Conservation (phyloP, 177 flowering plant species). For the Vitis hybrid region DNA sequence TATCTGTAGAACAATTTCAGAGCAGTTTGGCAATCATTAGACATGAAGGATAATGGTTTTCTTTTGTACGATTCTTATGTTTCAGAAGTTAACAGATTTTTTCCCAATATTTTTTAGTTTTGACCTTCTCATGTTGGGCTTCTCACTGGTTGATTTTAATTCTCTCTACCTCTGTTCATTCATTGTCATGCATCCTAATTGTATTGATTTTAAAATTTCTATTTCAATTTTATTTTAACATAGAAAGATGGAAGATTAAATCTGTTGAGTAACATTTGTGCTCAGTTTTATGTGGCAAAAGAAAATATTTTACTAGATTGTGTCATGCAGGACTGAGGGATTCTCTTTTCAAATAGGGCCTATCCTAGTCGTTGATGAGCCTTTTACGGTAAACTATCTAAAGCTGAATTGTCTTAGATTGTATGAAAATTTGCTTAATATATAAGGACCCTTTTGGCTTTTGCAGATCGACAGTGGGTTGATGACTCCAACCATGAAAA, state of each 20-base stretch:
- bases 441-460: too few relatives aligned
- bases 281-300: not conserved
- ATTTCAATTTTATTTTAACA: too few relatives aligned
- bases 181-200: too few relatives aligned
- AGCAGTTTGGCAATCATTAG: not conserved
- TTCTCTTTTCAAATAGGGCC: conserved; percentile 94
- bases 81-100: not conserved
- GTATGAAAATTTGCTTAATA: too few relatives aligned
- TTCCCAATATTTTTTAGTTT: too few relatives aligned
- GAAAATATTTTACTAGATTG: not conserved
- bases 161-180: too few relatives aligned
- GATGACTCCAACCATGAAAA: conserved; percentile 92
- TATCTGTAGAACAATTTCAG: not conserved
- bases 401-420: not conserved
- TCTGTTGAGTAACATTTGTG: not conserved
- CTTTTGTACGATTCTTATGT: not conserved
- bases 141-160: too few relatives aligned
- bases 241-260: too few relatives aligned
- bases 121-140: too few relatives aligned
- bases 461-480: conserved; percentile 84
- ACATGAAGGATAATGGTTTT: not conserved
- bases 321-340: conserved; percentile 68
- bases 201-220: too few relatives aligned
- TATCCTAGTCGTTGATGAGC: conserved; percentile 73
- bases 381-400: conserved; percentile 61